Evolutionary conservation across 2,329 filamentous ascomycete genomes (phyloP).

Genomic region (Fragosphaeria purpurea): DNA sequence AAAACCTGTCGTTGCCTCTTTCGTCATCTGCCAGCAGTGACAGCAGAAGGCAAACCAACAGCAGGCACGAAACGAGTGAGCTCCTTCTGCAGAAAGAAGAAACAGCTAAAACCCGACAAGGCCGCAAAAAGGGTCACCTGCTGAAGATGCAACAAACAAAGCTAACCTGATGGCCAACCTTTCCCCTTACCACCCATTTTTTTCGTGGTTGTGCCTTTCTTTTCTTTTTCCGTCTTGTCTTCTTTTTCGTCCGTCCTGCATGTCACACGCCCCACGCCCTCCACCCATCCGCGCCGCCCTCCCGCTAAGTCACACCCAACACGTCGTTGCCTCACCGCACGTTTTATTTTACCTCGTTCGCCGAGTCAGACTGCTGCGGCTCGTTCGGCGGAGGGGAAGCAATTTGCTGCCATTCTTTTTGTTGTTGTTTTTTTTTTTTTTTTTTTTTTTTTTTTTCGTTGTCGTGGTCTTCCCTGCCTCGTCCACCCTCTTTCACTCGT

Average conservation of each 20-base stretch:
- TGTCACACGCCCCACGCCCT: too few relatives aligned
- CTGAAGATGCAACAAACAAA: neutral
- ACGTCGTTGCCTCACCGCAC: too few relatives aligned
- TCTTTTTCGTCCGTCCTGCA: neutral
- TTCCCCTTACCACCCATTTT: neutral
- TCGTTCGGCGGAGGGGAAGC: neutral
- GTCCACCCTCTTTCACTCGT: neutral
- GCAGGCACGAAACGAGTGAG: too few relatives aligned
- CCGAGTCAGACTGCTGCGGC: neutral
- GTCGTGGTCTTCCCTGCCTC: neutral
- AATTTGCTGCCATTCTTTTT: too few relatives aligned
- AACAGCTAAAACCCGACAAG: neutral
- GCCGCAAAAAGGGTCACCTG: slow-evolving; percentile 1
- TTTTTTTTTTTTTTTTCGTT: neutral
- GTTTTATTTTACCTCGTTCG: too few relatives aligned
- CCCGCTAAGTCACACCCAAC: too few relatives aligned
- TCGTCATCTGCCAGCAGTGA: too few relatives aligned
- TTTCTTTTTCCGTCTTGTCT: neutral
- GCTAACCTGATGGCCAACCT: neutral
- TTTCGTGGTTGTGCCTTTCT: neutral
- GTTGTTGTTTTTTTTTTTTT: neutral
- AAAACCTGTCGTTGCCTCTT: too few relatives aligned
- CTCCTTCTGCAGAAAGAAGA: neutral
- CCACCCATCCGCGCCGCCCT: too few relatives aligned
- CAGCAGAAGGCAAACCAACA: too few relatives aligned